A percentile compares a stretch with the other conserved stretches of the same genome.
These are phyloP conservation scores for Myriosclerotinia scirpicola DNA, from an alignment of 2,329 filamentous ascomycete genomes.

Conservation along the genomic window DNA sequence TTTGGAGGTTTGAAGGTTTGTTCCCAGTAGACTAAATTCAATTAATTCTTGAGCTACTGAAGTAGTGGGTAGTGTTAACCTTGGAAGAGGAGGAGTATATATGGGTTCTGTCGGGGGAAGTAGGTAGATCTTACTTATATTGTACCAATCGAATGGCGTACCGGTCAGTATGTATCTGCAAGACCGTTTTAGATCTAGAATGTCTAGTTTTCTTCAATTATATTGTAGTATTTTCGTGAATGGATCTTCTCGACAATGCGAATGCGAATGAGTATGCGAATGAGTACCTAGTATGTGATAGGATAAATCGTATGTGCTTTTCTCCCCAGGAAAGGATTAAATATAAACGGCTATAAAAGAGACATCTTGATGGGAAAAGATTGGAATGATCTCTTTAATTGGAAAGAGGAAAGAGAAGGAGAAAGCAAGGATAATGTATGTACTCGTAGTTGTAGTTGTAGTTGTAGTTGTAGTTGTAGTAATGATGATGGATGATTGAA, in stretches of 20 bases:
- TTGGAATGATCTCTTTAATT: neutral
- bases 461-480: neutral
- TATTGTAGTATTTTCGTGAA: conserved; percentile 11
- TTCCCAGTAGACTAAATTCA: too few relatives aligned
- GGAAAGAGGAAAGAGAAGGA: neutral
- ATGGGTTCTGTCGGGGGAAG: neutral
- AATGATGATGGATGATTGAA: neutral
- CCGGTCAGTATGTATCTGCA: neutral
- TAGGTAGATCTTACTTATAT: neutral
- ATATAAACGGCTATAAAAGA: neutral
- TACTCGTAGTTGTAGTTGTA: too few relatives aligned
- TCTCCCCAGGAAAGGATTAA: neutral
- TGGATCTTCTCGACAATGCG: conserved; percentile 5
- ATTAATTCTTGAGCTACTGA: neutral
- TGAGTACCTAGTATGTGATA: neutral
- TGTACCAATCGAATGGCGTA: neutral
- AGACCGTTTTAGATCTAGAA: too few relatives aligned
- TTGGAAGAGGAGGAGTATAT: neutral
- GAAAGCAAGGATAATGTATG: too few relatives aligned
- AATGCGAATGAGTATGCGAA: neutral
- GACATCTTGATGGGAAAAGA: conserved; percentile 2
- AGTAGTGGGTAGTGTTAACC: neutral
- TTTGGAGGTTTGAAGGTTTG: neutral
- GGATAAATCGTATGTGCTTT: neutral
- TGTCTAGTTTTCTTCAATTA: conserved; percentile 5